Evolutionary conservation across 176 grass and related monocot genomes (phyloP), one percentile per base, ranked within the genome.

Genomic region (Oryza brachyantha): DNA sequence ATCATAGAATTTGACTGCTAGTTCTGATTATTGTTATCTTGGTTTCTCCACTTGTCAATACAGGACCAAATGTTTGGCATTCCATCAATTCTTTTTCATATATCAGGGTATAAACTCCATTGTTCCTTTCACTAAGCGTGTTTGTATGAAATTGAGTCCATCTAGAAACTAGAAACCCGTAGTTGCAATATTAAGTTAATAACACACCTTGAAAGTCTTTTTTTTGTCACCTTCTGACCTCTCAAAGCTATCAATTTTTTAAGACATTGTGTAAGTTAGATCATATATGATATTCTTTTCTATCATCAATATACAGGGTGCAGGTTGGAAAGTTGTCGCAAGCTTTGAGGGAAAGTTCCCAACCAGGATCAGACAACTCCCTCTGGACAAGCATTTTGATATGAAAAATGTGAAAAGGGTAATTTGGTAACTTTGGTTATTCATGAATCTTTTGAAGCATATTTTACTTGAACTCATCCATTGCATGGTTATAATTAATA

Each of bases 381-480:
- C 82, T 43, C 35, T 92, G 42, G 93, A 96, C 64, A 89, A 84
- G 76, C 90, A 97, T 93, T 97, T 97, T 70, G 93, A 93, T 79
- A 97, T 97, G 59, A 97, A 97, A 65, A 97, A 97, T 88, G 87
- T 97, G 31, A 97, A 90, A 90, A 97, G 85, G 88, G 93, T 97
- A 97, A 81, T 73, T 61, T 70, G 24, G 5, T 48, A 55, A 46
- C 61, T 72, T 60, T 69, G n/a, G 5, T 42, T 58, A 52, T 72
- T 41, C 10, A 70, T 28, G 17, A 5, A 63, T 71, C 64, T 24
- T 45, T 50, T 45, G 61, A 68, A 61, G n/a, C 10, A 24, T 43
- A 5, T 8, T 16, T 58, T 57, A 40, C 5, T 77, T 86, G 50
- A 63, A 35, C n/a, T 68, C 43, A 25, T 83, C 6, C 17, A 62